phyloP scores from a whole-genome alignment of 2,329 filamentous ascomycete genomes.

The Verticillium dahliae region DNA sequence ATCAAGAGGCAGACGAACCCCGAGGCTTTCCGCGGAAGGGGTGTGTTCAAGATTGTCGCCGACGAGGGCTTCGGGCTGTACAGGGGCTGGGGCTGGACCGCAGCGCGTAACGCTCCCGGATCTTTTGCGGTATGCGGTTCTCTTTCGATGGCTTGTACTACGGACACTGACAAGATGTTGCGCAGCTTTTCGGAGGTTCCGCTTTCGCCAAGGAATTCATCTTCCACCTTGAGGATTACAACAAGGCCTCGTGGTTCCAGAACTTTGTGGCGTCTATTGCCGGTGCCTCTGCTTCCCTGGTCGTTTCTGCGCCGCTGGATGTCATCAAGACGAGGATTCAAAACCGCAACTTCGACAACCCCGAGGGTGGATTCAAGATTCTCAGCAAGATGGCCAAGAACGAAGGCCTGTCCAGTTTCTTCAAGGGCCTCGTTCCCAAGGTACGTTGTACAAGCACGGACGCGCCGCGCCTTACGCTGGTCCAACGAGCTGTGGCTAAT shows the following conservation, averaged over 20 bases:
- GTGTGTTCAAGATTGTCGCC: slow-evolving; percentile 78
- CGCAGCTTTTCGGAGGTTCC: slow-evolving; percentile 90
- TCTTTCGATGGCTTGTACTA: neutral
- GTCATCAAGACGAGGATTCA: slow-evolving; percentile 98
- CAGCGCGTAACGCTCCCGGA: slow-evolving; percentile 90
- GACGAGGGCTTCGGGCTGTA: slow-evolving; percentile 96
- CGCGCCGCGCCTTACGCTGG: too few species aligned
- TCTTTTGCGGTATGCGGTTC: slow-evolving; percentile 78
- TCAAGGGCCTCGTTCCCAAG: slow-evolving; percentile 96
- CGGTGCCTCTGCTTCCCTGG: slow-evolving; percentile 87
- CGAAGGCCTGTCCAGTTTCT: slow-evolving; percentile 82
- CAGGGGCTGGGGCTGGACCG: slow-evolving; percentile 95
- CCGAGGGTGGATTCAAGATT: slow-evolving; percentile 88
- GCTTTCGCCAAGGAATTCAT: slow-evolving; percentile 97
- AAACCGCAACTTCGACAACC: slow-evolving; percentile 98
- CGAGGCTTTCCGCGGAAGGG: slow-evolving; percentile 91
- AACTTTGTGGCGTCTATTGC: slow-evolving; percentile 97
- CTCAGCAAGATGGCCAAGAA: slow-evolving; percentile 88
- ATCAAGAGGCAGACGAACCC: slow-evolving; percentile 99
- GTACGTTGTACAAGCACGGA: slow-evolving; percentile 27
- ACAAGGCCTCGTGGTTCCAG: slow-evolving; percentile 86
- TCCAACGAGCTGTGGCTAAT: neutral
- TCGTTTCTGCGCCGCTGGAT: slow-evolving; percentile 93
- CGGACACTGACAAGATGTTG: neutral
- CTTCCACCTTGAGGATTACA: slow-evolving; percentile 87